Base-by-base conservation (phyloP, 2,329 filamentous ascomycete species). In the Geosmithia flava region DNA sequence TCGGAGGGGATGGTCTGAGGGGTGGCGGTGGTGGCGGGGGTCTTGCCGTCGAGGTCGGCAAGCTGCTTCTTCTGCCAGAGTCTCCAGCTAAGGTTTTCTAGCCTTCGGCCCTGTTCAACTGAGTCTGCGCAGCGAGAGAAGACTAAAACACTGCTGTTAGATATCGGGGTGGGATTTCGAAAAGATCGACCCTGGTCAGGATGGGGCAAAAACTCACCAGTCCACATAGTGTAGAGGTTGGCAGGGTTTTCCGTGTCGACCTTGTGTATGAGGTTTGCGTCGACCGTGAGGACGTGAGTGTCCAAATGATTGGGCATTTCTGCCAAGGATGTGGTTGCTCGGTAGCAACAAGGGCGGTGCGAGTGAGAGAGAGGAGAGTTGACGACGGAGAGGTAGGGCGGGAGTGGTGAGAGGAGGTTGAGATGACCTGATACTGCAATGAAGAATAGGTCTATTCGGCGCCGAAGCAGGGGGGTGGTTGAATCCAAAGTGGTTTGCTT, bases 211-310 rank as follows among this genome's bases (percentile, higher is more conserved):
- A 13, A 75, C 86, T 78, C 69, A 95, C 89, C 87, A 65, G 88
- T 91, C 89, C 90, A 95, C 80, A 97, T 94, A 72, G 87, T 90
- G 69, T 93, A 94, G 47, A 97, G 80, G 62, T 90, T 94, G 68
- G 95, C 87, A 27, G 87, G 83, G 65, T 95, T 95, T 56, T 84
- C 78, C 1, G 91, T 95, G 68, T 97, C 90, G 60, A 97, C 88
- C 65, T 94, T 88, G 73, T 93, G 87, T 64, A 98, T 90, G 57
- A 91, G 85, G 62, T 84, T 87, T 54, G 87, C 83, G 71, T 96
- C 89, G 65, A 97, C 86, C 53, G 88, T 89, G 61, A 97, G 75
- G 63, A 97, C 86, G 60, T 91, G 86, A 52, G 85, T 83, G 66
- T 86, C 81, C 67, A 95, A 75, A 68, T 80, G 78, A 62, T 86